Base-by-base conservation (phyloP, 2,329 filamentous ascomycete species). In the Podosphaera xanthii region DNA sequence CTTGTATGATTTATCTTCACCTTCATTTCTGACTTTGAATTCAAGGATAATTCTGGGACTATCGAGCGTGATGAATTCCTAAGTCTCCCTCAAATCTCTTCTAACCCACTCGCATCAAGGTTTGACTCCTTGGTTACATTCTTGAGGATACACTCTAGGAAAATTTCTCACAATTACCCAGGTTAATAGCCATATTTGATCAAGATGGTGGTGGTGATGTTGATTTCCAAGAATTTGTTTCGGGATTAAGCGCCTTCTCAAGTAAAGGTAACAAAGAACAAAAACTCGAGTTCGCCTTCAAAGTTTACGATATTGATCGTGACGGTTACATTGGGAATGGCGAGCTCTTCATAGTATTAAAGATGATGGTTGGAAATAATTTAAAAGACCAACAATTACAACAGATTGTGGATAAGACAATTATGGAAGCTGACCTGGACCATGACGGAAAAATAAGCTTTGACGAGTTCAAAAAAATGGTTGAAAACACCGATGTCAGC, bases 281-380 rank as follows among this genome's bases (percentile, higher is more conserved):
- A 75, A 98, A 98, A 77, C 79, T 97, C 64, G 84, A 82, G 59
- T 98, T 98, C 70, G 92, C 92, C 52, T 98, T 98, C 81, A 95
- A 96, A 73, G 92, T 98, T 62, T 98, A 98, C 77, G 92, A 98
- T 72, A 97, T 98, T 69, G 92, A 98, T 73, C 87, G 92, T 61
- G 92, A 98, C 72, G 92, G 92, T 33, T 98, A 87, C 75, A 98
- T 98, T 70, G 94, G 87, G 76, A 98, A 98, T 72, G 92, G 92
- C 68, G 92, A 98, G 76, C 80, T 98, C 58, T 98, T 97, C 72
- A 97, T 98, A 68, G 92, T 98, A 69, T 79, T 98, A 68, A 98
- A 98, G 85, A 98, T 98, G 92, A 98, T 98, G 92, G 92, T 98
- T 58, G 92, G 92, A 61, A 96, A 87, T 76, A 98, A 98, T 73